These are phyloP conservation scores for Pythium dissimile DNA, from an alignment of 352 stramenopile genomes.

Conservation along the genomic window DNA sequence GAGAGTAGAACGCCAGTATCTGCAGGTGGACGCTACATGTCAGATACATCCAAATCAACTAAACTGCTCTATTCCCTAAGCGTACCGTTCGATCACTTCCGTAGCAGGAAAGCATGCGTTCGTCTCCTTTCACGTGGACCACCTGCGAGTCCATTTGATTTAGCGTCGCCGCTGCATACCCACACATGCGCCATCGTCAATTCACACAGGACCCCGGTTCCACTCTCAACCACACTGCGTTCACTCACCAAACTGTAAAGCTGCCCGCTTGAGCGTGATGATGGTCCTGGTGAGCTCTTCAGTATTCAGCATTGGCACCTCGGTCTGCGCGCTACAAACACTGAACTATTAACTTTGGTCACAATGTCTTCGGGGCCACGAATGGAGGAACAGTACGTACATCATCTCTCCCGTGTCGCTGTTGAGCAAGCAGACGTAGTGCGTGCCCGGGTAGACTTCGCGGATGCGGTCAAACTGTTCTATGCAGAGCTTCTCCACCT, in stretches of 20 bases:
- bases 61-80: not conserved
- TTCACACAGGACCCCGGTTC: not conserved
- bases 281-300: conserved; percentile 79
- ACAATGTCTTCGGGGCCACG: not conserved
- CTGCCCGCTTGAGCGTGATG: conserved; percentile 73
- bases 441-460: conserved; percentile 67
- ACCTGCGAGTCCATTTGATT: conserved; percentile 83
- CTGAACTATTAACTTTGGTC: too few species aligned
- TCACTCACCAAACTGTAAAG: conserved; percentile 71
- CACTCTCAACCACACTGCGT: not conserved
- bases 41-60: not conserved
- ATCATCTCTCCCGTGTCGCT: conserved; percentile 76
- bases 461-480: conserved; percentile 80
- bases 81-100: conserved; percentile 65
- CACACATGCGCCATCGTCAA: not conserved
- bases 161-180: conserved; percentile 64
- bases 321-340: conserved; percentile 53
- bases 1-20: conserved; percentile 86
- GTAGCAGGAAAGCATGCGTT: conserved; percentile 87
- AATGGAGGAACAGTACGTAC: conserved; percentile 25
- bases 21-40: conserved; percentile 14
- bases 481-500: conserved; percentile 48
- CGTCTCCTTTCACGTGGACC: conserved; percentile 77
- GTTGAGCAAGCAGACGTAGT: conserved; percentile 80
- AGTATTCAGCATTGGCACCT: conserved; percentile 58